Conservation (phyloP, 441 rosid genomes). For the Monsonia emarginata region DNA sequence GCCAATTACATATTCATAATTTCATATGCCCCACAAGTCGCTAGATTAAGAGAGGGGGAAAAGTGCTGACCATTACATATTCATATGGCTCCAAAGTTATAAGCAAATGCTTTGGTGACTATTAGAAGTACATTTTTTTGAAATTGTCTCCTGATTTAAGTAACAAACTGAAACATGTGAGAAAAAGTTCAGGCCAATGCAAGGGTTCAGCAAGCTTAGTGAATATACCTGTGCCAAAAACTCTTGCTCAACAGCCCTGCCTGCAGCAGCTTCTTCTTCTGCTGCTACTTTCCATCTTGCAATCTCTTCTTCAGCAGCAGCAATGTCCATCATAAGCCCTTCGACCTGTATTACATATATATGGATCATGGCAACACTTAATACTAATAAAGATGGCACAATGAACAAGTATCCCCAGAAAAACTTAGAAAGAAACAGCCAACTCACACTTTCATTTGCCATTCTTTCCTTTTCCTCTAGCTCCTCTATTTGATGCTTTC, state of each 20-base stretch:
- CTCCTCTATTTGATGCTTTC: conserved; percentile 62
- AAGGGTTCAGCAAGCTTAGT: background rate
- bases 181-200: conserved; percentile 3
- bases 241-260: conserved; percentile 81
- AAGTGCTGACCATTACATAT: too few species aligned
- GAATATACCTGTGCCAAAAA: conserved; percentile 52
- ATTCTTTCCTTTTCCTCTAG: conserved; percentile 76
- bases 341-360: conserved; percentile 50
- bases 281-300: conserved; percentile 94
- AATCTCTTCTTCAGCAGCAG: conserved; percentile 95
- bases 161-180: background rate
- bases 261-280: conserved; percentile 96
- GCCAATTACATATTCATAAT: too few species aligned
- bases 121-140: background rate
- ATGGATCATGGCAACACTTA: conserved; percentile 10
- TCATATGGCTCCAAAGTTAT: background rate
- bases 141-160: background rate
- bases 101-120: background rate
- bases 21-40: too few species aligned
- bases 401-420: background rate
- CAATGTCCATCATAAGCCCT: conserved; percentile 90
- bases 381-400: conserved; percentile 3
- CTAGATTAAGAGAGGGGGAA: too few species aligned
- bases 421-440: conserved; percentile 7
- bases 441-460: conserved; percentile 85